These are phyloP conservation scores for Garcia nutans DNA, from an alignment of 345 rosid species.

Conservation along the genomic window DNA sequence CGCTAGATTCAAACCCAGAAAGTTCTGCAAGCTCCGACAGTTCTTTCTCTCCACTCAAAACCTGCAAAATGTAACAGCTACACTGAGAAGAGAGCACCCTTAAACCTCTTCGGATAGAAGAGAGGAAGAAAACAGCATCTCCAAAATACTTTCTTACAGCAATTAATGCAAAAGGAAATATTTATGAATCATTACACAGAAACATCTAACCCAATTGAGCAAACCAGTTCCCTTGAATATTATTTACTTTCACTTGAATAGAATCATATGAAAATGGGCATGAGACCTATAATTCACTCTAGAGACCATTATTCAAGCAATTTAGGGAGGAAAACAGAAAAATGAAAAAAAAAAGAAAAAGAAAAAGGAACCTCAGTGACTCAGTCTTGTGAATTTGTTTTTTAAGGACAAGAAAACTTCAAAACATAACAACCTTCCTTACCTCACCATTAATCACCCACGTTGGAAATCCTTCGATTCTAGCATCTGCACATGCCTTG, in stretches of 20 bases:
- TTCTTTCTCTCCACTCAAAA: no score
- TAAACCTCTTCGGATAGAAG: not conserved
- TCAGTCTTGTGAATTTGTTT: no score
- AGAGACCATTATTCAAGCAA: no score
- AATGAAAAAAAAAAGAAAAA: no score
- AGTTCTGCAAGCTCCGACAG: constrained; percentile 58
- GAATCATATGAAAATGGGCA: not conserved
- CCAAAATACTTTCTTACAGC: not conserved
- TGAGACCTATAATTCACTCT: not conserved
- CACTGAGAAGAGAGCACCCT: not conserved
- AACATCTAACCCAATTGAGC: not conserved
- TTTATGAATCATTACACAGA: not conserved
- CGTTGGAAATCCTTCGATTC: no score
- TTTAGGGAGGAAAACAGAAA: no score
- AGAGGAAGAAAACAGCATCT: not conserved
- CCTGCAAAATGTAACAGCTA: no score
- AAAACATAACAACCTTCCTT: no score
- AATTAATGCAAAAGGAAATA: not conserved
- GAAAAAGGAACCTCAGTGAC: no score
- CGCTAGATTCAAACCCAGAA: constrained; percentile 51
- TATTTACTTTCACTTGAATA: not conserved
- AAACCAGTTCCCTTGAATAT: not conserved
- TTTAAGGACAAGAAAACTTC: no score
- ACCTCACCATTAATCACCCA: no score
- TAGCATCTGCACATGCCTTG: constrained; percentile 72